A percentile compares a stretch with the other conserved stretches of the same genome.
Evolutionary conservation across 2,329 filamentous ascomycete species (phyloP).

Genomic region (Sarocladium kiliense): DNA sequence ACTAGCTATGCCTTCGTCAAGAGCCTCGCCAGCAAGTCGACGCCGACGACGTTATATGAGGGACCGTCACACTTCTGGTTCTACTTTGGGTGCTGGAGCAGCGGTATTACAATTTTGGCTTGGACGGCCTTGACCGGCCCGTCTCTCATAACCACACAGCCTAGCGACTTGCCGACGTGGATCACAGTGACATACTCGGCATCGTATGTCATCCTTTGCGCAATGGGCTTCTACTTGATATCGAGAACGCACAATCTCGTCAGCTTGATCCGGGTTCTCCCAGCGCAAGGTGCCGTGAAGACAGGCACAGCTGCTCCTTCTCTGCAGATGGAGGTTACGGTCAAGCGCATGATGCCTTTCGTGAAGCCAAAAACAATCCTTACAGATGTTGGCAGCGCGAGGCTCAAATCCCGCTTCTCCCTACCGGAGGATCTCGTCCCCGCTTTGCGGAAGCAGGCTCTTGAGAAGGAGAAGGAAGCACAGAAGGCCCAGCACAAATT

Average conservation of each 20-base stretch:
- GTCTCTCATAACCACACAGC: constrained; percentile 27
- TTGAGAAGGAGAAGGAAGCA: constrained; percentile 27
- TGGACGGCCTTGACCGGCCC: constrained; percentile 32
- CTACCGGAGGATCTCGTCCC: constrained; percentile 32
- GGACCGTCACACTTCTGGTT: constrained; percentile 60
- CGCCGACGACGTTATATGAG: constrained; percentile 58
- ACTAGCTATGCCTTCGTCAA: constrained; percentile 43
- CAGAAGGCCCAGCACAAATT: constrained; percentile 39
- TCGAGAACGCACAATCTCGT: constrained; percentile 54
- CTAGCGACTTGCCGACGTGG: constrained; percentile 49
- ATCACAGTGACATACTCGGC: constrained; percentile 52
- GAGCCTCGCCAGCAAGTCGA: constrained; percentile 49
- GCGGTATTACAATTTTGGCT: constrained; percentile 36
- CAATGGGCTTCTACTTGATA: constrained; percentile 55
- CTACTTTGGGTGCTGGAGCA: constrained; percentile 53
- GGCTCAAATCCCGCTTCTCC: constrained; percentile 32
- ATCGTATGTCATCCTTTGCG: constrained; percentile 54
- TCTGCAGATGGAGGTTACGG: constrained; percentile 47
- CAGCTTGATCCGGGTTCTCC: constrained; percentile 50
- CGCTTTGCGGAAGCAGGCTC: constrained; percentile 24
- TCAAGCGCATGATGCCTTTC: constrained; percentile 45
- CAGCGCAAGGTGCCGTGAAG: constrained; percentile 19
- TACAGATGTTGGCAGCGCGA: constrained; percentile 27
- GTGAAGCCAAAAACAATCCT: constrained; percentile 37
- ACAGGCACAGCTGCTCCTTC: constrained; percentile 13